Evolutionary conservation across 208 protist genomes (phyloP).

Genomic region (Crithidia expoeki): DNA sequence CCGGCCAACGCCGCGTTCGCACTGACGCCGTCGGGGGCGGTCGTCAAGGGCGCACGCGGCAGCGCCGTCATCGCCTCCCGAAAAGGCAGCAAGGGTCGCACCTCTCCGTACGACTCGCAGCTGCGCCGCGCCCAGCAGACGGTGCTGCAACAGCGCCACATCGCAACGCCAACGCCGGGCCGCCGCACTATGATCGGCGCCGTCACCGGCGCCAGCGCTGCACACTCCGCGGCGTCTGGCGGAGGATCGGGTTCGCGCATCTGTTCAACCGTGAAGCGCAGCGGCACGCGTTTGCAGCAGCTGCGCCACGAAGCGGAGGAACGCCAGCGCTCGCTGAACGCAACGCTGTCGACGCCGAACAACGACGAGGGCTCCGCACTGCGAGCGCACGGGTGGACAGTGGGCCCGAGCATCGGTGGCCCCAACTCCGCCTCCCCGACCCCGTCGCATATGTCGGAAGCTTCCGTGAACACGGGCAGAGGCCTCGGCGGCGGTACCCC

Average conservation of each 20-base stretch:
- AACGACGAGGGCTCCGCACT: conserved; percentile 6
- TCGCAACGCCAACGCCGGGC: conserved; percentile 23
- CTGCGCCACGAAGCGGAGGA: conserved; percentile 15
- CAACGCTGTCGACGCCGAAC: conserved; percentile 20
- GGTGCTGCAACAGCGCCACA: conserved; percentile 25
- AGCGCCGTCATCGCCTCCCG: conserved; percentile 1
- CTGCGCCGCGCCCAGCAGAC: conserved; percentile 29
- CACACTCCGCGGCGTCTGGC: conserved; percentile 1
- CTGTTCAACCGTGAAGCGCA: conserved; percentile 29
- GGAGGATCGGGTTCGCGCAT: conserved; percentile 17
- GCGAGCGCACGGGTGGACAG: conserved; percentile 2
- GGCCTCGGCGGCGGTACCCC: conserved; percentile 5
- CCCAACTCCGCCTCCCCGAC: conserved; percentile 24
- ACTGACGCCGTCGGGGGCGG: conserved; percentile 12
- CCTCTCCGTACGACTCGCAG: conserved; percentile 26
- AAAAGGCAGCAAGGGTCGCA: conserved; percentile 8
- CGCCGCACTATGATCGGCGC: conserved; percentile 15
- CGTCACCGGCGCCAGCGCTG: conserved; percentile 8
- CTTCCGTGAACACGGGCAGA: conserved; percentile 16
- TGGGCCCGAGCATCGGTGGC: not conserved
- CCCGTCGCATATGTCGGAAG: conserved; percentile 29
- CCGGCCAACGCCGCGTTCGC: conserved; percentile 8
- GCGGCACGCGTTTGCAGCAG: conserved; percentile 20
- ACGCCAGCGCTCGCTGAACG: conserved; percentile 18
- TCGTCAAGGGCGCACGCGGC: conserved; percentile 18